phyloP scores from a whole-genome alignment of 306 rosid genomes.

The Prunus persica region Prunus_persica_NCBIv2 NC_034014.1:23724501-23725000 shows the following conservation, averaged over 20 bases:
- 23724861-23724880: neutral
- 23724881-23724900: neutral
- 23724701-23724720: neutral
- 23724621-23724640: conserved; percentile 50
- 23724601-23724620: conserved; percentile 39
- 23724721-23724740: neutral
- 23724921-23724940: neutral
- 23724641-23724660: conserved; percentile 44
- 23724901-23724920: neutral
- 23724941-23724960: neutral
- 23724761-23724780: neutral
- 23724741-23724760: neutral
- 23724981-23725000: neutral
- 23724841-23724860: neutral
- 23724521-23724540: conserved; percentile 46
- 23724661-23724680: conserved; percentile 41
- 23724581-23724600: conserved; percentile 32
- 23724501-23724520: conserved; percentile 42
- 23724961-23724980: neutral
- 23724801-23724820: conserved; percentile 1
- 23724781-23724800: conserved; percentile 4
- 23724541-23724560: conserved; percentile 45
- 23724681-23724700: conserved; percentile 31
- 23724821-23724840: neutral
- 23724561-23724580: conserved; percentile 34